Conservation (phyloP, 495 filamentous ascomycete genomes). For the Xylaria castorea region DNA sequence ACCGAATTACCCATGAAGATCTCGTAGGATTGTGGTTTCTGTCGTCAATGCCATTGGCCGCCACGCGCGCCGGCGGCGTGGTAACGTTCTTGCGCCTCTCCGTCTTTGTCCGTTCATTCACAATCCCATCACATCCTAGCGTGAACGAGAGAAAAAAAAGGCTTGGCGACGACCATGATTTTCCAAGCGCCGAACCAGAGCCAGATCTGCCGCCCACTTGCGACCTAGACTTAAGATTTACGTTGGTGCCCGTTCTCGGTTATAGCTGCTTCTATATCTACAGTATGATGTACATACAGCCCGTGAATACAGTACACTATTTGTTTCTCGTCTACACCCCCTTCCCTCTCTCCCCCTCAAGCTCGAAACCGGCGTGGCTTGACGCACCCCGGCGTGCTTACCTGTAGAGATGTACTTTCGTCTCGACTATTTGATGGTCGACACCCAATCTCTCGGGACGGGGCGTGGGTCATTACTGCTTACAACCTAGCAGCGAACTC, state of each 20-base stretch:
- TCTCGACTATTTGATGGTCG: neutral
- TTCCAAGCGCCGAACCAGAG: neutral
- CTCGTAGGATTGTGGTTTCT: conserved; percentile 10
- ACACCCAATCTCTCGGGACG: conserved; percentile 17
- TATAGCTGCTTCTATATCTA: conserved; percentile 4
- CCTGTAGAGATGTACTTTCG: neutral
- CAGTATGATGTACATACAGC: neutral
- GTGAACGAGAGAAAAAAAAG: neutral
- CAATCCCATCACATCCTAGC: neutral
- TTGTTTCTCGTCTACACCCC: neutral
- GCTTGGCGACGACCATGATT: neutral
- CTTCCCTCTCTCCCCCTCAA: neutral
- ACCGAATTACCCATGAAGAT: conserved; percentile 15
- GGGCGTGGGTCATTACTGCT: neutral
- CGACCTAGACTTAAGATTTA: neutral
- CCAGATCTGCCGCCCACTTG: conserved; percentile 2
- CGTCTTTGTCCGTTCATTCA: neutral
- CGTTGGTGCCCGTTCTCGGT: neutral
- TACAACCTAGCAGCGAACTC: neutral
- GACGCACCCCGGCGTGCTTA: conserved; percentile 3
- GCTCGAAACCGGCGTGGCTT: conserved; percentile 13
- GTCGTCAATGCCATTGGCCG: conserved; percentile 17
- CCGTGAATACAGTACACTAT: neutral
- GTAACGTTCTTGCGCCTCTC: conserved; percentile 15
- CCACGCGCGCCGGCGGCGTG: conserved; percentile 24